phyloP scores from a whole-genome alignment of 176 grass and related monocot genomes.

The Canna indica region DNA sequence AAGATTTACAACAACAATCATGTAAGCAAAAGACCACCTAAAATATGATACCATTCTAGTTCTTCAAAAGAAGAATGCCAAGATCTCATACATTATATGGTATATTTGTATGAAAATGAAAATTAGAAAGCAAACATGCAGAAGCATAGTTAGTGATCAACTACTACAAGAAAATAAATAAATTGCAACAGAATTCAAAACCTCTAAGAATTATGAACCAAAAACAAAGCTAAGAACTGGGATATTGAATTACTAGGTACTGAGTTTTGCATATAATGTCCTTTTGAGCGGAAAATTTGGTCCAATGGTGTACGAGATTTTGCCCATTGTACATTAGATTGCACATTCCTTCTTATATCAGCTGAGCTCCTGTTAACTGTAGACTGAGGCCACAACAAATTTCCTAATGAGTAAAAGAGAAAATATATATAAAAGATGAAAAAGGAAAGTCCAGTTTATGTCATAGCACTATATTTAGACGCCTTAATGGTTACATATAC shows the following conservation, averaged over 20 bases:
- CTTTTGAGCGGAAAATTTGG: conserved; percentile 34
- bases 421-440: background rate
- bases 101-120: background rate
- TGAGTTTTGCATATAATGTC: conserved; percentile 26
- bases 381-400: conserved; percentile 29
- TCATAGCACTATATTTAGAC: background rate
- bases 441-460: background rate
- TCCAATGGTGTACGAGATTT: conserved; percentile 30
- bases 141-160: background rate
- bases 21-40: too few relatives aligned
- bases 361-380: conserved; percentile 29
- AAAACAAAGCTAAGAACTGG: conserved; percentile 11
- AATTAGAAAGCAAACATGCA: background rate
- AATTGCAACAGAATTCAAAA: background rate
- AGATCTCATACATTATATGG: background rate
- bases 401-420: background rate
- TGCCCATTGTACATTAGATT: conserved; percentile 32
- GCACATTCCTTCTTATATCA: conserved; percentile 29
- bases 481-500: background rate
- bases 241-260: conserved; percentile 32
- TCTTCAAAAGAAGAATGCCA: background rate
- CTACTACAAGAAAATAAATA: background rate
- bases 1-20: too few relatives aligned
- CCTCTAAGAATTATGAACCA: background rate
- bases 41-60: background rate